A percentile compares a stretch with the other conserved stretches of the same genome.
Conservation (phyloP, 2,329 filamentous ascomycete species). For the Endoconidiophora laricicola region DNA sequence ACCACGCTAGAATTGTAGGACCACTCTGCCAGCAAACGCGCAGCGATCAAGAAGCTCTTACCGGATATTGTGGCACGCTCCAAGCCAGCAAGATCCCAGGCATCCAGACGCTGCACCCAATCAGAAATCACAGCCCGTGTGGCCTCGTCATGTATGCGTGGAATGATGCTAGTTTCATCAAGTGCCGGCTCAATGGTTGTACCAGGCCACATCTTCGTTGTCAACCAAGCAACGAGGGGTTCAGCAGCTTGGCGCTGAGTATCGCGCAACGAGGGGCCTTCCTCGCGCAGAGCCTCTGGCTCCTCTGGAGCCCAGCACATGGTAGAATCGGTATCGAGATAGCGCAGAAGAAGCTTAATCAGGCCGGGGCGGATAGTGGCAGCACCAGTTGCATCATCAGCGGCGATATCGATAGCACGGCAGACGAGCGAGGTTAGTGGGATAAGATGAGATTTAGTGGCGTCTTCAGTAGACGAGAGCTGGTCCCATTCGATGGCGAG, state of each 20-base stretch:
- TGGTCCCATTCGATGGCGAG: conserved; percentile 90
- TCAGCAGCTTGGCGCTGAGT: conserved; percentile 54
- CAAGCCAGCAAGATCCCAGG: conserved; percentile 72
- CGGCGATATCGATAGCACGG: conserved; percentile 64
- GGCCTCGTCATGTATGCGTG: conserved; percentile 51
- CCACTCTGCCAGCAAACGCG: conserved; percentile 72
- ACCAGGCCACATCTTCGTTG: conserved; percentile 65
- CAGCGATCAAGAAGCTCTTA: conserved; percentile 70
- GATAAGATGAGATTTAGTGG: conserved; percentile 71
- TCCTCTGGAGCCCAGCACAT: conserved; percentile 66
- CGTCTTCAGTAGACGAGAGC: conserved; percentile 65
- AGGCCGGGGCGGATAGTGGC: conserved; percentile 48
- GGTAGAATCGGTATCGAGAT: conserved; percentile 80
- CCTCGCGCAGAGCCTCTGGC: conserved; percentile 26
- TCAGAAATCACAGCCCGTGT: conserved; percentile 62
- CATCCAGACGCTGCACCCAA: conserved; percentile 57
- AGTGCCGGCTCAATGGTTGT: conserved; percentile 64
- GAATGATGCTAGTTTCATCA: conserved; percentile 61
- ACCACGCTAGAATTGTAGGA: conserved; percentile 44
- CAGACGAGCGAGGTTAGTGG: conserved; percentile 75
- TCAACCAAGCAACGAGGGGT: conserved; percentile 56
- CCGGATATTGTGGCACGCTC: conserved; percentile 71
- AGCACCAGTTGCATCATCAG: conserved; percentile 36
- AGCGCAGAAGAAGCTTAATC: conserved; percentile 55
- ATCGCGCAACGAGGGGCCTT: conserved; percentile 41